Evolutionary conservation across 192 early-diverging fungal genomes (phyloP), one percentile per base, ranked within the genome.

Genomic region (Haplosporangium gracile): DNA sequence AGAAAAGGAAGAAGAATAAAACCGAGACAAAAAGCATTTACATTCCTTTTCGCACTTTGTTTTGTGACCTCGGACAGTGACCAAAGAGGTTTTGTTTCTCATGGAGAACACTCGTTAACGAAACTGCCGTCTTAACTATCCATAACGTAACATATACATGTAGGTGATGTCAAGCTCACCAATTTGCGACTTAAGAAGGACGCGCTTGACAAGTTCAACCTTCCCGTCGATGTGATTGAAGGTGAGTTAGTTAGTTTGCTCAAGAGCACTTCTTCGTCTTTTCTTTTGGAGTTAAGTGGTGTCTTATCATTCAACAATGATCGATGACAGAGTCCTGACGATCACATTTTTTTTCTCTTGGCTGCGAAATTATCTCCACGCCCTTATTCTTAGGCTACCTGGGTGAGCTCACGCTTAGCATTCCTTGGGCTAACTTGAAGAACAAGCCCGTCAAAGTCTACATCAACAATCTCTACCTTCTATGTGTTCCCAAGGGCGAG

Each of bases 361-460:
- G 10, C 60, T 9, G 10, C 13, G 29, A 32, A 60, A 72, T 76
- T 60, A 38, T 34, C 70, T 74, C 55, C 70, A 32, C 34, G 7
- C 18, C 5, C 32, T 34, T 74, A 13, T 49, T 51, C 18, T 51
- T 76, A 96, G 97, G 97, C 22, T 97, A 96, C 85, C 93, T 99
- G 26, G 98, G 98, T 34, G 95, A 97, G 73, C 93, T 99, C 36
- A 97, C 95, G 0, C 89, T 99, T 9, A 95, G 91, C n/a, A 98
- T 99, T 72, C 98, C 98, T 11, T 99, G 98, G 98, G 95, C 93
- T 5, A 98, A 99, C 89, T 90, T 99, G 74, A 98, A 97, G 83
- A 96, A 95, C 88, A 95, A 97, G 88, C 97, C 98, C 1, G 96
- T 99, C 47, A 94, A 95, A 72, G 92, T 98, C 75, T 89, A 92